Conservation (phyloP, 148 eudicot genomes). For the Euryodendron excelsum region DNA sequence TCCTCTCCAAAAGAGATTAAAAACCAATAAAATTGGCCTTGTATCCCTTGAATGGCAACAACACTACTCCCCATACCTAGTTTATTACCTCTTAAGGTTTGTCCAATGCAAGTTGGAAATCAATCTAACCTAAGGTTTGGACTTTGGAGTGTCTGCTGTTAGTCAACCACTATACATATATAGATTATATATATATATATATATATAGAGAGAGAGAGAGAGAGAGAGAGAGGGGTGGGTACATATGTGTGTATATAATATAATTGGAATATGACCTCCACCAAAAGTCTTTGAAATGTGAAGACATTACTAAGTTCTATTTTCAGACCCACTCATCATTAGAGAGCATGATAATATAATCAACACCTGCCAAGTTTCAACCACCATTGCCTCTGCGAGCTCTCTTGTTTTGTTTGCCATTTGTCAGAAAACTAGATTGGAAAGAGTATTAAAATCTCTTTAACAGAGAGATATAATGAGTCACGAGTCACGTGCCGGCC, state of each 20-base stretch:
- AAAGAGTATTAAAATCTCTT: background rate
- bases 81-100: background rate
- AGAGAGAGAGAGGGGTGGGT: too few relatives aligned
- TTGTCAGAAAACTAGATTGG: background rate
- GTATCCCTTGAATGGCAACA: background rate
- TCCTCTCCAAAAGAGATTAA: background rate
- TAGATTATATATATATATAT: too few relatives aligned
- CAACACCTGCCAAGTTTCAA: background rate
- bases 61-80: background rate
- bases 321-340: constrained; percentile 6
- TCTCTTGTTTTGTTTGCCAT: background rate
- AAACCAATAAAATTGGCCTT: background rate
- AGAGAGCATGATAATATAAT: background rate
- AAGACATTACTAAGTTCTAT: background rate
- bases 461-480: background rate
- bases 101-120: background rate
- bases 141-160: background rate
- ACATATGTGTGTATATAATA: too few relatives aligned
- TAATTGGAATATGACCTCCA: background rate
- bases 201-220: too few relatives aligned
- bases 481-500: constrained; percentile 2
- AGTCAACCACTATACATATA: background rate
- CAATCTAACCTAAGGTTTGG: background rate
- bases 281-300: background rate
- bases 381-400: background rate